These are phyloP conservation scores for Cryphonectria carpinicola DNA, from an alignment of 2,329 filamentous ascomycete species.

Conservation along the genomic window DNA sequence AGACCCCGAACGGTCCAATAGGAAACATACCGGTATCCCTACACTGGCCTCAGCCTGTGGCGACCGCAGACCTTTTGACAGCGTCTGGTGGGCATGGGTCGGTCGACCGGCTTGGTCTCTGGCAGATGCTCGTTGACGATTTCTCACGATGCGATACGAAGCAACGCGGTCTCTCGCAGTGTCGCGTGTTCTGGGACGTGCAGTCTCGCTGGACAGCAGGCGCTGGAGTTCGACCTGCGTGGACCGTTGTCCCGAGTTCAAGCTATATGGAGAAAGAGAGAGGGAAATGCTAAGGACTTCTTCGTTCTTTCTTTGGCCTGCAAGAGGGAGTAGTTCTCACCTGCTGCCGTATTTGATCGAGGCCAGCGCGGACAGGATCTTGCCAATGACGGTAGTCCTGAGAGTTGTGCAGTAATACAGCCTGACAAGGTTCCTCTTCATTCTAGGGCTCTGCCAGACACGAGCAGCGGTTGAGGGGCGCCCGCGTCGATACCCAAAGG, in stretches of 20 bases:
- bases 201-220: constrained; percentile 1
- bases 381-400: constrained; percentile 1
- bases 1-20: neutral
- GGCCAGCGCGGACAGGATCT: constrained; percentile 7
- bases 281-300: neutral
- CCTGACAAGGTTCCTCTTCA: constrained; percentile 11
- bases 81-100: neutral
- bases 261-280: neutral
- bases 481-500: constrained; percentile 2
- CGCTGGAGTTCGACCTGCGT: constrained; percentile 11
- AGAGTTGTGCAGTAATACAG: constrained; percentile 10
- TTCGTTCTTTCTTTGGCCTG: neutral
- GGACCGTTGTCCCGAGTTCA: constrained; percentile 2
- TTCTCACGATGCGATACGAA: neutral
- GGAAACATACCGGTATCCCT: neutral
- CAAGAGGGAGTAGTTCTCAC: neutral
- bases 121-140: neutral
- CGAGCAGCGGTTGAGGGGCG: constrained; percentile 4
- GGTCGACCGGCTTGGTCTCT: neutral
- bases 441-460: constrained; percentile 7
- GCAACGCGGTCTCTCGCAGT: constrained; percentile 9
- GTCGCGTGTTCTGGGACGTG: constrained; percentile 6
- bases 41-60: neutral
- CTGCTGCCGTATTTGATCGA: constrained; percentile 4
- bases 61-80: neutral